Evolutionary conservation across 192 early-diverging fungal genomes (phyloP).

Genomic region (Diversispora eburnea): DNA sequence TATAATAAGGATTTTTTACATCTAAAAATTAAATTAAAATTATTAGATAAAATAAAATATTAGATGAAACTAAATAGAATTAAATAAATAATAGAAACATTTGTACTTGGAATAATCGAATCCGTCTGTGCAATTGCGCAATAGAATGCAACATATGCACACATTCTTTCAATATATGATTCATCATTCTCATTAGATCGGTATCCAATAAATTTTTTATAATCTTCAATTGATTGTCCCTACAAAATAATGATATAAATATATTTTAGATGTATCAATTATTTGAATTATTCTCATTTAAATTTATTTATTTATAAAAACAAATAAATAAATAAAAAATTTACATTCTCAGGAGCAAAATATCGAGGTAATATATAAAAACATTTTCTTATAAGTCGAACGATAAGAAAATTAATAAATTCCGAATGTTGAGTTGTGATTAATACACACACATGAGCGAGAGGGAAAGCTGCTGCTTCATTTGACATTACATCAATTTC

Average conservation of each 20-base stretch:
- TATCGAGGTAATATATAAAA: constrained; percentile 68
- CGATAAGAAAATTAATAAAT: constrained; percentile 59
- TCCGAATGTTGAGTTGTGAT: constrained; percentile 53
- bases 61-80: background rate
- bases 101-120: constrained; percentile 32
- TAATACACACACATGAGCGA: constrained; percentile 61
- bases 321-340: constrained; percentile 1
- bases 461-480: constrained; percentile 49
- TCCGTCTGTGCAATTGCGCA: constrained; percentile 62
- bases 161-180: constrained; percentile 58
- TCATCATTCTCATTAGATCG: constrained; percentile 52
- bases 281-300: background rate
- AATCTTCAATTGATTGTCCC: constrained; percentile 35
- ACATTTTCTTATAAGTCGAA: constrained; percentile 65
- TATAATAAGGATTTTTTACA: constrained; percentile 39
- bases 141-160: constrained; percentile 65
- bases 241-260: background rate
- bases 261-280: background rate
- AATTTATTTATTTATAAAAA: background rate
- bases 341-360: constrained; percentile 46
- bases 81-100: background rate
- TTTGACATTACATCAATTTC: constrained; percentile 61
- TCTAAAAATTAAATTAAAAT: background rate
- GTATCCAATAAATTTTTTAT: constrained; percentile 41
- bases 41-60: background rate